These are phyloP conservation scores for Chaetothyriales sp. DNA, from an alignment of 2,329 filamentous ascomycete species.

Conservation along the genomic window DNA sequence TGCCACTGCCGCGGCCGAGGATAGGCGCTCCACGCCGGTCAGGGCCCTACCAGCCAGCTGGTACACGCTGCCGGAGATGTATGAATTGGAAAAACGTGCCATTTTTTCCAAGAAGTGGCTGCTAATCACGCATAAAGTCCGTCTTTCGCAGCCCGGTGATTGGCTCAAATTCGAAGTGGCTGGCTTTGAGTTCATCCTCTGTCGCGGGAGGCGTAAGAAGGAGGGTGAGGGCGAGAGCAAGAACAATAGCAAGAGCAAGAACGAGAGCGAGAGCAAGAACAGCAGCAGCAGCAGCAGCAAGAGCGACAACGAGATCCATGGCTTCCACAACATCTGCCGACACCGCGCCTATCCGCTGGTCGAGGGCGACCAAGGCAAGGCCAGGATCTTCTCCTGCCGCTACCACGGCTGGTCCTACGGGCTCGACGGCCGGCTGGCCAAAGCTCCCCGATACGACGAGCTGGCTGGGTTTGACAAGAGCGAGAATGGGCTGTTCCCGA, in stretches of 20 bases:
- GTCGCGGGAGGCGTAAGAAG: slow-evolving; percentile 33
- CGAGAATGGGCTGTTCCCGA: slow-evolving; percentile 38
- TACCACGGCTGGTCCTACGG: slow-evolving; percentile 53
- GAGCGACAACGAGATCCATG: slow-evolving; percentile 30
- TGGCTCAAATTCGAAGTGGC: slow-evolving; percentile 18
- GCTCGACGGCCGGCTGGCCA: slow-evolving; percentile 42
- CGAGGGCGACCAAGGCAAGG: slow-evolving; percentile 11
- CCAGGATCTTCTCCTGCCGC: slow-evolving; percentile 39
- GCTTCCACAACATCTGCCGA: slow-evolving; percentile 49
- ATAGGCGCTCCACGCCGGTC: slow-evolving; percentile 1
- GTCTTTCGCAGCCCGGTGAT: slow-evolving; percentile 36
- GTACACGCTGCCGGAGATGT: slow-evolving; percentile 35
- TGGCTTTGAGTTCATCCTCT: slow-evolving; percentile 41
- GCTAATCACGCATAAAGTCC: slow-evolving; percentile 25
- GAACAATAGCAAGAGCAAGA: too few relatives aligned
- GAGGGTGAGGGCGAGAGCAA: too few relatives aligned
- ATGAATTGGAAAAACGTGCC: slow-evolving; percentile 35
- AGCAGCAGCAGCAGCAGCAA: background rate
- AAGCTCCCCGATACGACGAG: slow-evolving; percentile 45
- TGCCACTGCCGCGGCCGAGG: background rate
- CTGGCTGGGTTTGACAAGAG: slow-evolving; percentile 42
- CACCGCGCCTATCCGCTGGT: slow-evolving; percentile 45
- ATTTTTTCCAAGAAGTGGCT: slow-evolving; percentile 38
- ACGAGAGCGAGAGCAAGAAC: too few relatives aligned
- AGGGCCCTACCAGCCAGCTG: slow-evolving; percentile 33